Conservation (phyloP, 2,329 filamentous ascomycete species). For the Beauveria brongniartii region DNA sequence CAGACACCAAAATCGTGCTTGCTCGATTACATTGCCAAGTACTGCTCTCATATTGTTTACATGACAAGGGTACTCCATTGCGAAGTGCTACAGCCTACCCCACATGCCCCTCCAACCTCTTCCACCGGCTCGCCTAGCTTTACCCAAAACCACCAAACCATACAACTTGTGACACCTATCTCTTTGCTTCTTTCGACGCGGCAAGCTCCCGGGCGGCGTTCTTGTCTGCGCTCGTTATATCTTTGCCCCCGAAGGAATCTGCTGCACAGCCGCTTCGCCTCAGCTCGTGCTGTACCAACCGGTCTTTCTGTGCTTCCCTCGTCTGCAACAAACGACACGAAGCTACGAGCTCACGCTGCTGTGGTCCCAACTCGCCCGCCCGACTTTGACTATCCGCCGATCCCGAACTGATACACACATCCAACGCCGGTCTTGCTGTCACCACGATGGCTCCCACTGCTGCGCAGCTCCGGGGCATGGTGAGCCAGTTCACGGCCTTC, state of each 20-base stretch:
- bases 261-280: background rate
- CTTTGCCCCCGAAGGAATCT: background rate
- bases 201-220: background rate
- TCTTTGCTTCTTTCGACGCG: background rate
- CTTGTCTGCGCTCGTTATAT: background rate
- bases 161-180: background rate
- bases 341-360: background rate
- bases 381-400: background rate
- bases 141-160: background rate
- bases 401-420: background rate
- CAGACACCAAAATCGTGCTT: no score
- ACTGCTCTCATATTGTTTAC: background rate
- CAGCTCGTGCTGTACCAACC: background rate
- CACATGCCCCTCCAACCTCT: conserved; percentile 5
- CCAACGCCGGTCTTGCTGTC: background rate
- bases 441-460: conserved; percentile 28
- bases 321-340: background rate
- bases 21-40: background rate
- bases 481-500: conserved; percentile 33
- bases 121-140: background rate
- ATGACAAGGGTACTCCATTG: background rate
- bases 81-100: background rate
- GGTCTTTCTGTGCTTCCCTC: background rate
- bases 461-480: conserved; percentile 32
- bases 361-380: background rate